These are phyloP conservation scores for Thuidium tamariscinum DNA, from an alignment of 225 moss, liverwort and hornwort species.

Conservation along the genomic window DNA sequence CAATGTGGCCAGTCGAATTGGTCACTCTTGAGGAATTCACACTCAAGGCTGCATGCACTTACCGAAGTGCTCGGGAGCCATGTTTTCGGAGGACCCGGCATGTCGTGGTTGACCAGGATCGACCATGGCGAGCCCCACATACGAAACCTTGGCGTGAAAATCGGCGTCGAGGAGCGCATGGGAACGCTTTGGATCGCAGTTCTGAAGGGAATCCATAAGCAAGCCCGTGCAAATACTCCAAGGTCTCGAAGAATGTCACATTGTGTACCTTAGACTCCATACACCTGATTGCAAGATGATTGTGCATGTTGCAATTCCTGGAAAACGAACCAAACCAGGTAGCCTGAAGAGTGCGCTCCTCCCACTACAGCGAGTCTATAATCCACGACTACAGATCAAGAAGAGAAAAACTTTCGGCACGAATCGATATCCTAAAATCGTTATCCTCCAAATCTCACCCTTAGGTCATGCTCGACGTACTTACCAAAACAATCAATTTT, in stretches of 20 bases:
- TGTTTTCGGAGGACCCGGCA: not conserved
- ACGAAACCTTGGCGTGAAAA: slow-evolving; percentile 23
- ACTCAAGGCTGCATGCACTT: not conserved
- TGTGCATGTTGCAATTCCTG: not conserved
- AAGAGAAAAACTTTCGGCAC: not conserved
- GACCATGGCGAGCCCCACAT: not conserved
- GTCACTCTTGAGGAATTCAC: not conserved
- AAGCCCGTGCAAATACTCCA: not conserved
- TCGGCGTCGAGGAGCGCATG: slow-evolving; percentile 19
- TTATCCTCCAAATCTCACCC: not conserved
- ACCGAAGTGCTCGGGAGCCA: slow-evolving; percentile 38
- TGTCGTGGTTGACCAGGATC: not conserved
- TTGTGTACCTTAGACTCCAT: not conserved
- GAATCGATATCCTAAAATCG: not conserved
- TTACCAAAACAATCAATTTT: not conserved
- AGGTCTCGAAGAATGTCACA: not conserved
- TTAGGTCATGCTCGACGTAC: not conserved
- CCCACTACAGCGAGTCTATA: not conserved
- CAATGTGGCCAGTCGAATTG: not conserved
- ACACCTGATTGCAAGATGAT: not conserved
- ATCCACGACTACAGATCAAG: not conserved
- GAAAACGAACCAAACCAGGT: not conserved
- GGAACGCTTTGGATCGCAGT: slow-evolving; percentile 8
- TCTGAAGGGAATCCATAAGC: not conserved
- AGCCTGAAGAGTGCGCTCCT: not conserved